Evolutionary conservation across 129 eudicot species (phyloP), one percentile per base, ranked within the genome.

Genomic region (Chrysanthemum seticuspe): DNA sequence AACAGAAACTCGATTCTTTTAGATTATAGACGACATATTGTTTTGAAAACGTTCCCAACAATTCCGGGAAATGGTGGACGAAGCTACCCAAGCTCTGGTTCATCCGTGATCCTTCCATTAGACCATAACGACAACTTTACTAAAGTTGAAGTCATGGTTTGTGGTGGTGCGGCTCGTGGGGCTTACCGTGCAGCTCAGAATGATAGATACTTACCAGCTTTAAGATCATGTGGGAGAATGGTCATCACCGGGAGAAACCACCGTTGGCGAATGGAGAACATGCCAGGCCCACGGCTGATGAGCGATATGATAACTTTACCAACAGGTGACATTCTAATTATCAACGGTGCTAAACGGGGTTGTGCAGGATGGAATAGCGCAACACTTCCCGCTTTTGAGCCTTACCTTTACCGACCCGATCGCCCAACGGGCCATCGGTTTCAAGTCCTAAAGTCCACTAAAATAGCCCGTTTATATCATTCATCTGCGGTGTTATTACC

Each of bases 231-330:
- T 13, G 97, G 97, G 23, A 79, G 97, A 51, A 85, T 90, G 87
- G 82, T 67, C 27, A 85, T 87, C 74, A 90, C 89, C 3, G 97
- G 91, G 1, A 25, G 68, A 62, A 57, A 57, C 7, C 89, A 79
- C 75, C 23, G 67, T 14, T 91, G 97, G 97, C 70, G 14, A 4
- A 91, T 88, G 89, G 95, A 91, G 48, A 74, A 59, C 53, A 91
- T 91, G 97, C 95, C 95, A 0, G 79, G 78, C 2, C 77, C 89
- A 7, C 80, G 97, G 8, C 70, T 90, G 15, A 80, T 90, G 84
- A 62, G 61, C 34, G 95, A 91, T 71, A 91, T 91, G 97, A 12
- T 91, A 60, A 48, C 80, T 6, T 82, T 91, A 59, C 95, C 97
- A 3, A 88, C 87, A 10, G 97, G 95, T 2, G 34, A 86, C 31